Evolutionary conservation across 1,139 yeast species (phyloP).

Genomic region (Suhomyces coccinellae): DNA sequence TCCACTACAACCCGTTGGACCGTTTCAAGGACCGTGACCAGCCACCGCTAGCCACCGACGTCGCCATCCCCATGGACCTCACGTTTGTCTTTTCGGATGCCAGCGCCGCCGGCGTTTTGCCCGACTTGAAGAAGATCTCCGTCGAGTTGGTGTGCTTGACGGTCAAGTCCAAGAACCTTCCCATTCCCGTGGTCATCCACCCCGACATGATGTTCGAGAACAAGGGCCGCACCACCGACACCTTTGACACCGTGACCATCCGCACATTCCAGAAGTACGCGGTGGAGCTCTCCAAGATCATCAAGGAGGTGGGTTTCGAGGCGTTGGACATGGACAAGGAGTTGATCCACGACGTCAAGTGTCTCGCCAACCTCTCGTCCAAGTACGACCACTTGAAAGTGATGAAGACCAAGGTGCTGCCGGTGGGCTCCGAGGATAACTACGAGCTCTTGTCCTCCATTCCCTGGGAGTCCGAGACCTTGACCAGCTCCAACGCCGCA

Average conservation of each 20-base stretch:
- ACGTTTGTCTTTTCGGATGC: slow-evolving; percentile 24
- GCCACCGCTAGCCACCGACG: slow-evolving; percentile 15
- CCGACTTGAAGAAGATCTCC: slow-evolving; percentile 31
- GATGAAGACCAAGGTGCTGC: slow-evolving; percentile 15
- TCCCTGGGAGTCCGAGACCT: slow-evolving; percentile 25
- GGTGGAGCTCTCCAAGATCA: slow-evolving; percentile 28
- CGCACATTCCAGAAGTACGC: slow-evolving; percentile 36
- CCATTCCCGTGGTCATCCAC: slow-evolving; percentile 40
- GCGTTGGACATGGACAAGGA: slow-evolving; percentile 28
- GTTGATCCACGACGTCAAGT: slow-evolving; percentile 32
- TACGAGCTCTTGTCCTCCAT: slow-evolving; percentile 16
- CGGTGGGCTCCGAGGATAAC: slow-evolving; percentile 3
- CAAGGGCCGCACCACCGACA: slow-evolving; percentile 30
- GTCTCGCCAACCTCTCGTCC: slow-evolving; percentile 34
- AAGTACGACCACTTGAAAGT: slow-evolving; percentile 28
- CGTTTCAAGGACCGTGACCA: slow-evolving; percentile 12
- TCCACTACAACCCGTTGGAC: slow-evolving; percentile 23
- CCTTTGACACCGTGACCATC: slow-evolving; percentile 34
- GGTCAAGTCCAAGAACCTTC: slow-evolving; percentile 32
- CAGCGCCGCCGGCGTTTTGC: slow-evolving; percentile 21
- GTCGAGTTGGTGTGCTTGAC: slow-evolving; percentile 37
- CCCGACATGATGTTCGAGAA: slow-evolving; percentile 40
- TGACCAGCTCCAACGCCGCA: slow-evolving; percentile 12
- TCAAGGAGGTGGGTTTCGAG: slow-evolving; percentile 28
- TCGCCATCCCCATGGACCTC: slow-evolving; percentile 31